phyloP scores from a whole-genome alignment of 495 filamentous ascomycete genomes.

The Aspergillus sclerotiicarbonarius region DNA sequence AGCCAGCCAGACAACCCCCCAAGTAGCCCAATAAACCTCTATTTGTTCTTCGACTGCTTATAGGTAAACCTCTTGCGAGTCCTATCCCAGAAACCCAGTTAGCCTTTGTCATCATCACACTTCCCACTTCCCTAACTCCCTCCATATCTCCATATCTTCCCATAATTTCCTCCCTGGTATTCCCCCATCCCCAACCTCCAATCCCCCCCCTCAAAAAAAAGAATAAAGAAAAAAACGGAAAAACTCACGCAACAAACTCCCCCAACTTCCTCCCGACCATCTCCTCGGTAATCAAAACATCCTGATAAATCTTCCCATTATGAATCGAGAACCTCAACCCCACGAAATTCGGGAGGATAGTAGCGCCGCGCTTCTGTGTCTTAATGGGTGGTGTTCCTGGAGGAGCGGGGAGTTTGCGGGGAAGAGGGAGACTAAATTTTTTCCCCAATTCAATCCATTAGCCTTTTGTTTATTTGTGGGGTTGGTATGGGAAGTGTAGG shows the following conservation, averaged over 20 bases:
- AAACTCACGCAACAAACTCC: conserved; percentile 84
- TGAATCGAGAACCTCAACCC: conserved; percentile 90
- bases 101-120: neutral
- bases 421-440: conserved; percentile 40
- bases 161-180: no score
- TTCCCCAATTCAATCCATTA: neutral
- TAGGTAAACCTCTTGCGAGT: conserved; percentile 85
- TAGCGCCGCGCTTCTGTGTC: conserved; percentile 86
- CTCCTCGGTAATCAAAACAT: conserved; percentile 87
- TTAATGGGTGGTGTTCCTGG: conserved; percentile 72
- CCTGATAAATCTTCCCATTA: conserved; percentile 91
- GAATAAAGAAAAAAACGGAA: conserved; percentile 7
- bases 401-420: conserved; percentile 43
- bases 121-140: neutral
- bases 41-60: conserved; percentile 77
- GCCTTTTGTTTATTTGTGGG: neutral
- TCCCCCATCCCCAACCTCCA: neutral
- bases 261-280: conserved; percentile 99
- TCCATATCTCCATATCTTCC: neutral
- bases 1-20: conserved; percentile 12
- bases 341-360: conserved; percentile 94
- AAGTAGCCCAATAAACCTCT: conserved; percentile 19
- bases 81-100: conserved; percentile 40
- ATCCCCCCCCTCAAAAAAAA: conserved; percentile 1
- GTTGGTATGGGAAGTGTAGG: conserved; percentile 1